Percentiles rank a stretch among this genome's conserved stretches.
Evolutionary conservation across 805 yeast species (phyloP).

Genomic region (Brettanomyces naardenensis): DNA sequence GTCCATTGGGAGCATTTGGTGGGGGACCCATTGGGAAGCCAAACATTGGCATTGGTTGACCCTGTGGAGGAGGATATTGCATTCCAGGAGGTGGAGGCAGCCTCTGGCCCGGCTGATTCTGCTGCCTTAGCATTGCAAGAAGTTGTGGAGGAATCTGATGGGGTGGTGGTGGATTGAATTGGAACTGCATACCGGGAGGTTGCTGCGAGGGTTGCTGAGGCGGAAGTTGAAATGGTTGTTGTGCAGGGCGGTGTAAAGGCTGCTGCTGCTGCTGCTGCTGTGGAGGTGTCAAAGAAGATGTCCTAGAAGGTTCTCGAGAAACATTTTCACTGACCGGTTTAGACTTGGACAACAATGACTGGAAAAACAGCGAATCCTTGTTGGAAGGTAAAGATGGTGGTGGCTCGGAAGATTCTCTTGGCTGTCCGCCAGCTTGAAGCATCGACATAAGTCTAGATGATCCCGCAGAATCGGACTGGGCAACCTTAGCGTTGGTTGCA

Average conservation of each 20-base stretch:
- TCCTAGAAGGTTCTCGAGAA: no score
- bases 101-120: no score
- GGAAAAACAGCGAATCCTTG: slow-evolving; percentile 35
- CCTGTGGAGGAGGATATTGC: slow-evolving; percentile 1
- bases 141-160: neutral
- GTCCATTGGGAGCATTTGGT: slow-evolving; percentile 1
- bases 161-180: neutral
- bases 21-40: neutral
- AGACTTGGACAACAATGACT: slow-evolving; percentile 36
- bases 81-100: slow-evolving; percentile 4
- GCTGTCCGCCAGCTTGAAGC: slow-evolving; percentile 4
- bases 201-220: no score
- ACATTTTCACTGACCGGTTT: no score
- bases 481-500: slow-evolving; percentile 32
- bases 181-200: neutral
- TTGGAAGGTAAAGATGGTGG: slow-evolving; percentile 1
- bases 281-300: no score
- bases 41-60: neutral
- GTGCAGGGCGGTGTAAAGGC: no score
- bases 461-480: slow-evolving; percentile 4
- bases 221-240: no score
- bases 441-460: slow-evolving; percentile 16
- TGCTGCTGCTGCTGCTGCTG: no score
- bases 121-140: slow-evolving; percentile 1
- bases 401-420: neutral